Evolutionary conservation across 192 early-diverging fungal species (phyloP).

Genomic region (Umbelopsis sp.): DNA sequence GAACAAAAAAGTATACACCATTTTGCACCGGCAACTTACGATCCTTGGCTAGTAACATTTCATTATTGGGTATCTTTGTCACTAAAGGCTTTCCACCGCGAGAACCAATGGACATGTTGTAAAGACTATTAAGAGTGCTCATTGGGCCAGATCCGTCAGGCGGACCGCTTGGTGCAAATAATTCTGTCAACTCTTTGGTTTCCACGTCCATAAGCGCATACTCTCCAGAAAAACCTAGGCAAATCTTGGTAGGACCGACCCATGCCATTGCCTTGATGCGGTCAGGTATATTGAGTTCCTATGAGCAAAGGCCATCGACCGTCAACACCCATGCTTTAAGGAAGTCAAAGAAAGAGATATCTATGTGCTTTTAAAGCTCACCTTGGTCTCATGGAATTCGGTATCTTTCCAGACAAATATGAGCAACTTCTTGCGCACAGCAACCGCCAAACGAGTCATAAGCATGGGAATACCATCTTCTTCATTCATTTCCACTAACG

Average conservation of each 20-base stretch:
- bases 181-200: conserved; percentile 54
- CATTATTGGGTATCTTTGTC: conserved; percentile 63
- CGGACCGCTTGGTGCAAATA: conserved; percentile 53
- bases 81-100: conserved; percentile 60
- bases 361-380: neutral
- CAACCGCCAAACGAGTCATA: conserved; percentile 74
- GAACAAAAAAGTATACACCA: neutral
- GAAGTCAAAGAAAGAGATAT: neutral
- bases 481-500: conserved; percentile 64
- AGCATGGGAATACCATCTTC: conserved; percentile 66
- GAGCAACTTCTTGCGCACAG: conserved; percentile 68
- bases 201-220: conserved; percentile 64
- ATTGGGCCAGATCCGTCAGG: conserved; percentile 42
- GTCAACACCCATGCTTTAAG: neutral
- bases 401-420: conserved; percentile 79
- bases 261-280: conserved; percentile 76
- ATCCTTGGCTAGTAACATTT: conserved; percentile 66
- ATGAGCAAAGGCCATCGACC: neutral
- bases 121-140: conserved; percentile 48
- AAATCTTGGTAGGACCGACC: conserved; percentile 71
- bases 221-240: conserved; percentile 62
- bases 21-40: conserved; percentile 40
- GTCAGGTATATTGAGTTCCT: conserved; percentile 76
- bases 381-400: conserved; percentile 68
- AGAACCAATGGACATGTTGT: conserved; percentile 54